phyloP scores from a whole-genome alignment of 768 basidiomycete genomes.

The Serendipita sp. region DNA sequence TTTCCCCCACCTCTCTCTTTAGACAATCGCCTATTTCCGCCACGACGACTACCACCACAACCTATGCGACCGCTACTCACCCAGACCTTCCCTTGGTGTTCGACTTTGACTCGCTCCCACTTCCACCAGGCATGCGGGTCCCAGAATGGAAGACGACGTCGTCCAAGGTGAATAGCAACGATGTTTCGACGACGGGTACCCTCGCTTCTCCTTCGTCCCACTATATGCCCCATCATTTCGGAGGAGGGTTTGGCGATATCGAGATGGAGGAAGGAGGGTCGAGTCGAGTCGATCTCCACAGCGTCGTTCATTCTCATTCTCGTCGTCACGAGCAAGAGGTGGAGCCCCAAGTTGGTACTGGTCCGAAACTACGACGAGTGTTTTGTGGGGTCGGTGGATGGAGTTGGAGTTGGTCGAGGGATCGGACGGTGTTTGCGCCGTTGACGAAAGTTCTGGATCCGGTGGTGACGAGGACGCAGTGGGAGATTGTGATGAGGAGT shows the following conservation, averaged over 20 bases:
- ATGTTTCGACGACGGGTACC: not conserved
- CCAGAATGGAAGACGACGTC: not conserved
- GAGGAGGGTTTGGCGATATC: too few species aligned
- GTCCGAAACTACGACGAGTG: too few species aligned
- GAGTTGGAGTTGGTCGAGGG: too few species aligned
- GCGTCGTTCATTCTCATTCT: too few species aligned
- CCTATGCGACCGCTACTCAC: not conserved
- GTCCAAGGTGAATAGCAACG: not conserved
- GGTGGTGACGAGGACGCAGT: slow-evolving; percentile 60
- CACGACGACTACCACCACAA: not conserved
- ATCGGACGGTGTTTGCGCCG: slow-evolving; percentile 48
- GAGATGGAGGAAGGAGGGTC: too few species aligned
- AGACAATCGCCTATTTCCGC: not conserved
- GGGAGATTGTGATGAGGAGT: slow-evolving; percentile 66
- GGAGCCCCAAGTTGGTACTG: too few species aligned
- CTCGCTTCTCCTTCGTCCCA: not conserved
- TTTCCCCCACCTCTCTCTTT: too few species aligned
- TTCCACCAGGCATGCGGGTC: not conserved
- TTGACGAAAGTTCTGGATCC: slow-evolving; percentile 55
- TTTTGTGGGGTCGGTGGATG: too few species aligned
- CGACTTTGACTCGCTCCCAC: slow-evolving; percentile 2
- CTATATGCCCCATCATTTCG: not conserved
- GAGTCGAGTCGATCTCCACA: too few species aligned
- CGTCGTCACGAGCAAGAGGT: too few species aligned
- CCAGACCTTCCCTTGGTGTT: not conserved